phyloP scores from a whole-genome alignment of 2,329 filamentous ascomycete genomes.

The Diaporthe nobilis region DNA sequence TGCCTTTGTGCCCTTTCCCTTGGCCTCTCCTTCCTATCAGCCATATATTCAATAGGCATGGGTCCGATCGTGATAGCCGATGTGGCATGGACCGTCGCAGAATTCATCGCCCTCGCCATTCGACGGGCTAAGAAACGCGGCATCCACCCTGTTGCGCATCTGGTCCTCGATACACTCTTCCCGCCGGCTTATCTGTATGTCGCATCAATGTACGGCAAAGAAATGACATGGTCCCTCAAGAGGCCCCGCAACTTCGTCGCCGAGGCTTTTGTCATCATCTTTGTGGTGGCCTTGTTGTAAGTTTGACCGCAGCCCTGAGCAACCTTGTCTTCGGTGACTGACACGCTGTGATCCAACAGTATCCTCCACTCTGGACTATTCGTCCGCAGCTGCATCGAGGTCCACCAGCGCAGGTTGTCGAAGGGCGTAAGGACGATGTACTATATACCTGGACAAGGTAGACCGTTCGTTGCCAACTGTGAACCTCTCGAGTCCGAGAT shows the following conservation, averaged over 20 bases:
- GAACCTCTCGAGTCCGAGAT: neutral
- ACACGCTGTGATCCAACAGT: neutral
- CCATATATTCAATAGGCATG: neutral
- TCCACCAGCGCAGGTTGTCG: neutral
- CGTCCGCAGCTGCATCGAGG: slow-evolving; percentile 8
- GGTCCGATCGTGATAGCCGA: neutral
- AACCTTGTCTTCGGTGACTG: neutral
- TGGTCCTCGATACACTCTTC: neutral
- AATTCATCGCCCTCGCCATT: neutral
- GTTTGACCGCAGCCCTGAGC: neutral
- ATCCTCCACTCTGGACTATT: neutral
- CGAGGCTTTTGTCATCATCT: neutral
- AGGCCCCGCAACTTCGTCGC: neutral
- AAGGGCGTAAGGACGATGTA: neutral
- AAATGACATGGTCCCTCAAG: too few species aligned
- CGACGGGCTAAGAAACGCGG: neutral
- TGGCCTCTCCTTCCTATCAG: neutral
- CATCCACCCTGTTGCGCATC: neutral
- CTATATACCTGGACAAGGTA: neutral
- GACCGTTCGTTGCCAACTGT: neutral
- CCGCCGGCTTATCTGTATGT: neutral
- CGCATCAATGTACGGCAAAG: neutral
- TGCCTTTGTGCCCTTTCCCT: neutral
- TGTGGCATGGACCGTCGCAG: neutral
- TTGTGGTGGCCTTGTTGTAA: neutral